Evolutionary conservation across 768 basidiomycete species (phyloP).

Genomic region (Russula sp.): DNA sequence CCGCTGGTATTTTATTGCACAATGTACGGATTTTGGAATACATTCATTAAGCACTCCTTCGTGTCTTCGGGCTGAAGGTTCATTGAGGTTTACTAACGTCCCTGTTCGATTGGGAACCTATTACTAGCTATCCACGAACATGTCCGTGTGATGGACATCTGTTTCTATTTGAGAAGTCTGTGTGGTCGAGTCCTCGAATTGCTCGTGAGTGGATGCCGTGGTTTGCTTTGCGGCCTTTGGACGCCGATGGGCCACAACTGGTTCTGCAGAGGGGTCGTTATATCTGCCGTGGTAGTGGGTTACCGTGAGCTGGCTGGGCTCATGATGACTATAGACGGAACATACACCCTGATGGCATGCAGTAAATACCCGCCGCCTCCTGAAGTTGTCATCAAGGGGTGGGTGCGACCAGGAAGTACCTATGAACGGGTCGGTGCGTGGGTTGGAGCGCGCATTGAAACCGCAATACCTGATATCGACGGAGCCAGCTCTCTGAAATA

Average conservation of each 20-base stretch:
- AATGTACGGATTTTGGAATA: not conserved
- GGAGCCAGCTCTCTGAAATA: slow-evolving; percentile 80
- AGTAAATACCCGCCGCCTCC: slow-evolving; percentile 87
- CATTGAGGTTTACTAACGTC: not conserved
- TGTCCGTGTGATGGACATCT: not conserved
- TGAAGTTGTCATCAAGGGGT: slow-evolving; percentile 89
- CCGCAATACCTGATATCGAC: slow-evolving; percentile 74
- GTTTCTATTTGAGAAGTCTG: not conserved
- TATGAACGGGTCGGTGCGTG: slow-evolving; percentile 22
- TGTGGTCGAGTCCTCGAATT: not conserved
- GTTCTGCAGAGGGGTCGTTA: slow-evolving; percentile 58
- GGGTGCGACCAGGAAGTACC: slow-evolving; percentile 92
- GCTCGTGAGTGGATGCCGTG: not conserved
- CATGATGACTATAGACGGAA: not conserved
- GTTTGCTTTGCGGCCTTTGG: slow-evolving; percentile 28
- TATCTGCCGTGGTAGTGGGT: slow-evolving; percentile 30
- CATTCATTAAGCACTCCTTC: not conserved
- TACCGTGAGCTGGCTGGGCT: not conserved
- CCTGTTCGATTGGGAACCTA: not conserved
- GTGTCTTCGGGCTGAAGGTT: not conserved
- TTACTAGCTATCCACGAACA: not conserved
- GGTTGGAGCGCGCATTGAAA: not conserved
- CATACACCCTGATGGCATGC: slow-evolving; percentile 81
- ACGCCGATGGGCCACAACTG: slow-evolving; percentile 45
- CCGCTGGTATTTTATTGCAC: not conserved